Percentiles rank a stretch among this genome's conserved stretches.
Evolutionary conservation across 768 basidiomycete species (phyloP).

Genomic region (Tylopilus rubrobrunneus): DNA sequence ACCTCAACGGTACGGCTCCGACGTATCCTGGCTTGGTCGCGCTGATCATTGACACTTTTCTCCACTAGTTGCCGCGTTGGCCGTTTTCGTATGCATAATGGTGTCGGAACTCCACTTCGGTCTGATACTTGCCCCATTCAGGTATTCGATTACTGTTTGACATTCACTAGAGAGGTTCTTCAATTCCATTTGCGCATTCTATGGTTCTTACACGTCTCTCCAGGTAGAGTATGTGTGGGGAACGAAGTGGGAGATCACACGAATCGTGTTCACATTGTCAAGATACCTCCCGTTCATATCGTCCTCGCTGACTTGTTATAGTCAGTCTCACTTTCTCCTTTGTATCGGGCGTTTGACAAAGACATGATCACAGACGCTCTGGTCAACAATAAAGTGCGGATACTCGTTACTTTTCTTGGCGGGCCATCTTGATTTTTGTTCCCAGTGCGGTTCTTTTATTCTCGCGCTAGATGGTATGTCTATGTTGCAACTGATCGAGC

Average conservation of each 20-base stretch:
- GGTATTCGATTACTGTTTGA: slow-evolving; percentile 24
- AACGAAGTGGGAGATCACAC: slow-evolving; percentile 19
- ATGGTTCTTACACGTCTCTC: neutral
- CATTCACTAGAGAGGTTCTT: slow-evolving; percentile 20
- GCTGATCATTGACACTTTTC: neutral
- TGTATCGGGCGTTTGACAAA: neutral
- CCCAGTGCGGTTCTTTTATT: slow-evolving; percentile 19
- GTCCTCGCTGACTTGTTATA: slow-evolving; percentile 14
- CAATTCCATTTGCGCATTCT: neutral
- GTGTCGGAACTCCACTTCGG: neutral
- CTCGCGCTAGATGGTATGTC: slow-evolving; percentile 16
- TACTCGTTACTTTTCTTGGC: neutral
- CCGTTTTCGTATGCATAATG: slow-evolving; percentile 11
- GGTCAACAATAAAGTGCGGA: slow-evolving; percentile 1
- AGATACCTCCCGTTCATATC: slow-evolving; percentile 27
- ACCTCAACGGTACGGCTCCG: slow-evolving; percentile 16
- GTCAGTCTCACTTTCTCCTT: slow-evolving; percentile 5
- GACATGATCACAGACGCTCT: slow-evolving; percentile 5
- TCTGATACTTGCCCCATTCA: neutral
- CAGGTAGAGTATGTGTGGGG: slow-evolving; percentile 25
- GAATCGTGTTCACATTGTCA: slow-evolving; percentile 23
- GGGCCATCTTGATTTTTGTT: neutral
- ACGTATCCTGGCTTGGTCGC: too few species aligned
- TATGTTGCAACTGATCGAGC: neutral
- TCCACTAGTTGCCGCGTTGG: slow-evolving; percentile 18